Conservation (phyloP, 768 basidiomycete genomes). For the Lyophyllum decastes region DNA sequence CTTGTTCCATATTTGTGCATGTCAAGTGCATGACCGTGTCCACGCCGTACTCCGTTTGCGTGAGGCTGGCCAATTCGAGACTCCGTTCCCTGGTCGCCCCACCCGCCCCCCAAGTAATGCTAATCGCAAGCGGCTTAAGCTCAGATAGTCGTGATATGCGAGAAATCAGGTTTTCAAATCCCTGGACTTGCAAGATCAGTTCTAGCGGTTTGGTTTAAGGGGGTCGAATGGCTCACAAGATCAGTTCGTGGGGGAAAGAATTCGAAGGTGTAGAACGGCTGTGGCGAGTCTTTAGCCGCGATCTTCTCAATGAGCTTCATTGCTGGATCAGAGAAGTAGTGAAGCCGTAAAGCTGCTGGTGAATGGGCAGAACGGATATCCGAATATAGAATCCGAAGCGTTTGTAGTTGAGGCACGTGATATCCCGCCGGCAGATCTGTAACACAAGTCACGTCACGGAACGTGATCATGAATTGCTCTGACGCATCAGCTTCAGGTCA, state of each 20-base stretch:
- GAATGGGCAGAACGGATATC: not conserved
- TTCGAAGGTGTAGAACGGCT: conserved; percentile 92
- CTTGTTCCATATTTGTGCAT: conserved; percentile 94
- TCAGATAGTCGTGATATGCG: conserved; percentile 83
- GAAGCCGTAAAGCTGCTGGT: not conserved
- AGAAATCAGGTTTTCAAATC: conserved; percentile 87
- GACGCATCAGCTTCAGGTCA: not conserved
- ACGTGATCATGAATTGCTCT: not conserved
- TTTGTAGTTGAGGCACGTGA: conserved; percentile 14
- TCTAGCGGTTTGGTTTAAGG: not conserved
- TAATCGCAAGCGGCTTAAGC: conserved; percentile 82
- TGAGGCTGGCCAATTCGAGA: conserved; percentile 81
- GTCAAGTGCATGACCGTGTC: conserved; percentile 94
- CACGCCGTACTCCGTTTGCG: conserved; percentile 71
- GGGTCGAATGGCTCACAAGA: conserved; percentile 48
- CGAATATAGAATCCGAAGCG: too few species aligned
- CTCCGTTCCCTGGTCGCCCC: conserved; percentile 88
- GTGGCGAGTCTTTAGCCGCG: conserved; percentile 34
- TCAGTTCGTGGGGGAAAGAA: conserved; percentile 97
- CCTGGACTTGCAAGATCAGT: conserved; percentile 42
- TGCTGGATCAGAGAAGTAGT: not conserved
- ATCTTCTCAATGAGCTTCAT: conserved; percentile 84
- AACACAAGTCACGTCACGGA: conserved; percentile 7
- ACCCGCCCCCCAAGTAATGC: conserved; percentile 97
- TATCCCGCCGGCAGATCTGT: conserved; percentile 8